Conservation (phyloP, 169 alveolate genomes). For the Eimeria necatrix region DNA sequence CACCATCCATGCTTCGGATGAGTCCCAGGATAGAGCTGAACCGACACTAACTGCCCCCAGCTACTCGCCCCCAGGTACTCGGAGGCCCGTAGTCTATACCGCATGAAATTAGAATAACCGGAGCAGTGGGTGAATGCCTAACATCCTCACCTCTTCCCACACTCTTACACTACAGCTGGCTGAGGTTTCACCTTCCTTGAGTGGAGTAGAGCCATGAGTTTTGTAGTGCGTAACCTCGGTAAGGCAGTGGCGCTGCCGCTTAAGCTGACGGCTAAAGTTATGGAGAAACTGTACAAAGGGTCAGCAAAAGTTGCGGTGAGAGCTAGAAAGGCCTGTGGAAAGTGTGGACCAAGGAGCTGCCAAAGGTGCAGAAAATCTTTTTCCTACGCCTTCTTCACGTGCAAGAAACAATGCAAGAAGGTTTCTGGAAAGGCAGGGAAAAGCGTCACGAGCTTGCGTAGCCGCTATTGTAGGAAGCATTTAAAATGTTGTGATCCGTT, state of each 20-base stretch:
- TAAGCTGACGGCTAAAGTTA: background rate
- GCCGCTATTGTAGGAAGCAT: background rate
- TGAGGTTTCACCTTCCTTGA: no score
- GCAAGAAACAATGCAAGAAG: background rate
- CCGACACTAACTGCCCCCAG: no score
- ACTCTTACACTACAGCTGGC: no score
- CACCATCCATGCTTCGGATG: no score
- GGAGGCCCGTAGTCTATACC: no score
- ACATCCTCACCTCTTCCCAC: no score
- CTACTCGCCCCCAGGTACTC: no score
- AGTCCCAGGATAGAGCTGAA: no score
- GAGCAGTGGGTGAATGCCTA: no score
- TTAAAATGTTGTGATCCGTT: background rate
- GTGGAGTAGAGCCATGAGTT: slow-evolving; percentile 3
- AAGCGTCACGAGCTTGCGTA: background rate
- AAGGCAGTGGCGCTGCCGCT: slow-evolving; percentile 35
- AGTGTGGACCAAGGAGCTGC: slow-evolving; percentile 34
- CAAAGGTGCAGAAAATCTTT: background rate
- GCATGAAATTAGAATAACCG: no score
- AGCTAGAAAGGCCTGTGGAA: slow-evolving; percentile 4
- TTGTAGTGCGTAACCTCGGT: slow-evolving; percentile 18
- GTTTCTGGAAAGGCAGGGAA: background rate
- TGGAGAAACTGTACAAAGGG: background rate
- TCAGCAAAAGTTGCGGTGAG: background rate
- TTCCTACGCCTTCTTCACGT: background rate